Evolutionary conservation across 2,329 filamentous ascomycete species (phyloP).

Genomic region (Endoconidiophora polonica): DNA sequence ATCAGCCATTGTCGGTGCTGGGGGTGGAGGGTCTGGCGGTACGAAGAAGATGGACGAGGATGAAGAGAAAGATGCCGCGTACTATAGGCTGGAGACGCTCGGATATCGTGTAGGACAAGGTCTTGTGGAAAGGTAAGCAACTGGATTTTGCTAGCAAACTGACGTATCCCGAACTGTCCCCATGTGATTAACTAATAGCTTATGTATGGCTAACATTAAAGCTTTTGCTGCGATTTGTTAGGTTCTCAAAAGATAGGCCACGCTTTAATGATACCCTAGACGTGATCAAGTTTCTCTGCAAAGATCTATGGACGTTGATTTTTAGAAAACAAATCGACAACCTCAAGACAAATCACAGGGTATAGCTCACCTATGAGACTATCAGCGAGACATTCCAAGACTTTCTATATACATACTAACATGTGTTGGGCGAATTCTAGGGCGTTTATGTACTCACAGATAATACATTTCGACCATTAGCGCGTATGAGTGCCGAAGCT

Average conservation of each 20-base stretch:
- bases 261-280: conserved; percentile 86
- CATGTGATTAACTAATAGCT: background rate
- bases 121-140: conserved; percentile 61
- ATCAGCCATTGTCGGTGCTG: conserved; percentile 13
- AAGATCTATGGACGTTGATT: conserved; percentile 87
- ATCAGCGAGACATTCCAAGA: background rate
- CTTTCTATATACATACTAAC: background rate
- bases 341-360: conserved; percentile 90
- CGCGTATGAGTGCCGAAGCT: conserved; percentile 72
- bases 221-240: conserved; percentile 23
- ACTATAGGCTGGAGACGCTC: conserved; percentile 64
- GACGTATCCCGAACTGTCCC: background rate
- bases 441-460: conserved; percentile 95
- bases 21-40: background rate
- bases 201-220: background rate
- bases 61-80: conserved; percentile 69
- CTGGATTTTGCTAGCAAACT: background rate
- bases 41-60: conserved; percentile 47
- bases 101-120: conserved; percentile 90
- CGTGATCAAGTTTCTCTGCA: conserved; percentile 96
- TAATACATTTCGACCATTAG: conserved; percentile 74
- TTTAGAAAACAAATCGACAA: conserved; percentile 98
- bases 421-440: conserved; percentile 22
- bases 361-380: conserved; percentile 22
- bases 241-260: conserved; percentile 68